Evolutionary conservation across 371 early-diverging fungal genomes (phyloP), one percentile per base, ranked within the genome.

Genomic region (Mucor saturninus): DNA sequence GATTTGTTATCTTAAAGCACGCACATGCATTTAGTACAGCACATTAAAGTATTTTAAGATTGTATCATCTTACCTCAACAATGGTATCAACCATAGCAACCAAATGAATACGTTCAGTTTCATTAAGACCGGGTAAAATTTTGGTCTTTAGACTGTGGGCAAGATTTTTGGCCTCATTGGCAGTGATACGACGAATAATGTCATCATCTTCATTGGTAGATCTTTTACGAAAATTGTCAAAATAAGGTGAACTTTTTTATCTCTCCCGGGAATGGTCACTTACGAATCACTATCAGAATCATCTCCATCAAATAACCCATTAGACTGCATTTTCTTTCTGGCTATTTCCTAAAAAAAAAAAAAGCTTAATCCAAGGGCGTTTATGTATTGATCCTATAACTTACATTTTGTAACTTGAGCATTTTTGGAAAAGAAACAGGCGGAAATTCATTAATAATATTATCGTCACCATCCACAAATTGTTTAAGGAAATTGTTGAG

Each of bases 71-170:
- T 21, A 89, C 87, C 71, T 87, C 84, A 7, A 83, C 75, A 66
- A 89, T 75, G 0, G 89, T 81, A 46, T 87, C 83, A 13, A 89
- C 75, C 63, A 90, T 75, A 1, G 88, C 89, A 4, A 86, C 45
- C n/a, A 92, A 70, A 14, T 77, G 76, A 58, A 79, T 63, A 53
- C 68, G 69, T 50, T 81, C 81, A 8, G 46, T 65, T 57, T 75
- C 50, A 49, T 73, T 77, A 54, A 90, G 43, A 35, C 83, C 67
- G 61, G 68, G 80, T 54, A 86, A 67, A 42, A 72, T 70, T 67
- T 75, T 77, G 56, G 59, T 50, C 74, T 76, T 81, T 63, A 76
- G 68, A 49, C 65, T 61, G 35, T 73, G 76, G 38, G 68, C 68
- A 8, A 78, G 56, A 21, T 72, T 71, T 14, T 71, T 57, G 3